Evolutionary conservation across 1,139 yeast species (phyloP).

Genomic region (Sugiyamaella paludigena): DNA sequence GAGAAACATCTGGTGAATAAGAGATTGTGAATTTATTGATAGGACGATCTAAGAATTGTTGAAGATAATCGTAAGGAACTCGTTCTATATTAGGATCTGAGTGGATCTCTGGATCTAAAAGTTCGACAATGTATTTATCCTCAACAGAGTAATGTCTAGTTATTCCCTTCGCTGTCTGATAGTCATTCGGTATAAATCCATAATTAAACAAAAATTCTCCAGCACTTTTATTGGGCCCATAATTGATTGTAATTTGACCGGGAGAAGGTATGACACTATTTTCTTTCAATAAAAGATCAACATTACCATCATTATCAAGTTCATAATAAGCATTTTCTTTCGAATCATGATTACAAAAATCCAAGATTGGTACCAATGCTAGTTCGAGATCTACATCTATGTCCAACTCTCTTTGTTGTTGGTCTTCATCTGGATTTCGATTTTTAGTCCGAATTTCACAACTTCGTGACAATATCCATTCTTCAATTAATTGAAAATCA

Average conservation of each 20-base stretch:
- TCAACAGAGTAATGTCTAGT: slow-evolving; percentile 26
- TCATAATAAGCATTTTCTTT: slow-evolving; percentile 37
- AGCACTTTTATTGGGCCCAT: slow-evolving; percentile 39
- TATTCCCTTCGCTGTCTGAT: slow-evolving; percentile 20
- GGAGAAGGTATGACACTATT: slow-evolving; percentile 16
- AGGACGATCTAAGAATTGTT: slow-evolving; percentile 23
- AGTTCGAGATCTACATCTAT: slow-evolving; percentile 15
- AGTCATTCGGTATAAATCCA: slow-evolving; percentile 39
- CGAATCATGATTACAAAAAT: slow-evolving; percentile 38
- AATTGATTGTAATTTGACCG: slow-evolving; percentile 37
- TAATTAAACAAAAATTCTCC: slow-evolving; percentile 42
- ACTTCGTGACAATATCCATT: slow-evolving; percentile 37
- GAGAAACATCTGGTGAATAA: slow-evolving; percentile 1
- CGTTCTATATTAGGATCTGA: slow-evolving; percentile 19
- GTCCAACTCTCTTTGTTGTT: slow-evolving; percentile 9
- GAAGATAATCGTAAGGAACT: slow-evolving; percentile 21
- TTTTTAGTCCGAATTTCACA: slow-evolving; percentile 25
- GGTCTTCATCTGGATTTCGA: slow-evolving; percentile 5
- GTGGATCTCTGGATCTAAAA: slow-evolving; percentile 24
- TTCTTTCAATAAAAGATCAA: slow-evolving; percentile 24
- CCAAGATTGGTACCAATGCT: slow-evolving; percentile 40
- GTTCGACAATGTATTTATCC: slow-evolving; percentile 22
- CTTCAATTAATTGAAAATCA: slow-evolving; percentile 18
- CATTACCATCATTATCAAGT: slow-evolving; percentile 27
- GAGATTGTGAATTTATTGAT: slow-evolving; percentile 7